Percentiles rank a stretch among this genome's conserved stretches.
phyloP scores from a whole-genome alignment of 2,329 filamentous ascomycete genomes.

The Cladosporium sphaerospermum region DNA sequence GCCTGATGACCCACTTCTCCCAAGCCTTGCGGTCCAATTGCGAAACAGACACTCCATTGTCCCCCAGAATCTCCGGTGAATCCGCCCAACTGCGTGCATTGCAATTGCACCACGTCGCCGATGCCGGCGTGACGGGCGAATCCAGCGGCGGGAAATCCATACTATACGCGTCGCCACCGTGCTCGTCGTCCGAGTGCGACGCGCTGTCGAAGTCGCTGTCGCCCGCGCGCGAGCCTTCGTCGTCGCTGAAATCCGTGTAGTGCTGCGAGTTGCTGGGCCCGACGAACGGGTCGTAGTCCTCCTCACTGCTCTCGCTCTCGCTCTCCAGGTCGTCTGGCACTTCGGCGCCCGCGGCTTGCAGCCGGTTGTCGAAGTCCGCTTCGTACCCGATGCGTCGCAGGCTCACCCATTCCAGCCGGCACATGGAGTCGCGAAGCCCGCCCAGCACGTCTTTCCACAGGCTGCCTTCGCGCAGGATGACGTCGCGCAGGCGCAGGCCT shows the following conservation, averaged over 20 bases:
- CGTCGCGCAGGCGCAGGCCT: conserved; percentile 53
- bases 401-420: conserved; percentile 55
- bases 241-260: conserved; percentile 13
- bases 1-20: conserved; percentile 50
- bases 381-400: conserved; percentile 57
- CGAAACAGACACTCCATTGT: conserved; percentile 44
- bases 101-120: conserved; percentile 43
- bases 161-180: conserved; percentile 34
- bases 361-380: conserved; percentile 43
- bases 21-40: conserved; percentile 47
- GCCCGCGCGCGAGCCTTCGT: conserved; percentile 12
- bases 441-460: conserved; percentile 56
- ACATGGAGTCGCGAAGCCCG: conserved; percentile 52
- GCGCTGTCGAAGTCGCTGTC: conserved; percentile 13
- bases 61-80: conserved; percentile 40
- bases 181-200: conserved; percentile 32
- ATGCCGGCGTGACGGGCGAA: conserved; percentile 42
- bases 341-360: conserved; percentile 37
- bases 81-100: conserved; percentile 32
- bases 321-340: conserved; percentile 42
- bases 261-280: conserved; percentile 8
- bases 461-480: conserved; percentile 55
- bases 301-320: conserved; percentile 36
- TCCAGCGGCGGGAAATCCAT: conserved; percentile 40
- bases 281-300: conserved; percentile 25